Evolutionary conservation across 1,139 yeast genomes (phyloP).

Genomic region (Candida frijolesensis): DNA sequence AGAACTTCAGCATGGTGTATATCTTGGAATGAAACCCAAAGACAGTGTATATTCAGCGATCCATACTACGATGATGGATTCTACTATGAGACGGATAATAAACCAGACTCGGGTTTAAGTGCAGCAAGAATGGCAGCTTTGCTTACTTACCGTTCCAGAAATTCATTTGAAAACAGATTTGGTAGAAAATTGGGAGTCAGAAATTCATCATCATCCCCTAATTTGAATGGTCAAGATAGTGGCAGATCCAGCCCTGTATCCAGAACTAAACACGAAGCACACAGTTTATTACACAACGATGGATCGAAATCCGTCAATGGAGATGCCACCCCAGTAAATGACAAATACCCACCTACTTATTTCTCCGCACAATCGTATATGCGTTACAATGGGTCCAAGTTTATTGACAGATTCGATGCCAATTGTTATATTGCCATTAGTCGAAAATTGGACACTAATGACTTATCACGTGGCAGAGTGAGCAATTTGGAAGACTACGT

Average conservation of each 20-base stretch:
- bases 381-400: conserved; percentile 91
- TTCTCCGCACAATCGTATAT: conserved; percentile 95
- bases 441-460: conserved; percentile 92
- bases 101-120: conserved; percentile 83
- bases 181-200: conserved; percentile 60
- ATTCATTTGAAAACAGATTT: conserved; percentile 87
- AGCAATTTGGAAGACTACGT: conserved; percentile 28
- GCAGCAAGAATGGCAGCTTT: conserved; percentile 98
- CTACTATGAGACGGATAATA: conserved; percentile 52
- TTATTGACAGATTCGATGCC: conserved; percentile 88
- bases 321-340: conserved; percentile 19
- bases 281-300: conserved; percentile 48
- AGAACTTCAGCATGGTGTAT: conserved; percentile 98
- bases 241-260: conserved; percentile 21
- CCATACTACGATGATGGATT: conserved; percentile 92
- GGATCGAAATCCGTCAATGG: conserved; percentile 31
- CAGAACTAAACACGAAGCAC: conserved; percentile 46
- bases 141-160: conserved; percentile 87
- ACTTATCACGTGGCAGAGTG: conserved; percentile 78
- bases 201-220: neutral
- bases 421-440: conserved; percentile 94
- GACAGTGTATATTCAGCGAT: conserved; percentile 93
- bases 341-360: conserved; percentile 69
- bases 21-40: conserved; percentile 97
- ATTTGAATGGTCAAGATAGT: conserved; percentile 1